These are phyloP conservation scores for Termitomyces eurrhizus DNA, from an alignment of 768 basidiomycete species.

Conservation along the genomic window DNA sequence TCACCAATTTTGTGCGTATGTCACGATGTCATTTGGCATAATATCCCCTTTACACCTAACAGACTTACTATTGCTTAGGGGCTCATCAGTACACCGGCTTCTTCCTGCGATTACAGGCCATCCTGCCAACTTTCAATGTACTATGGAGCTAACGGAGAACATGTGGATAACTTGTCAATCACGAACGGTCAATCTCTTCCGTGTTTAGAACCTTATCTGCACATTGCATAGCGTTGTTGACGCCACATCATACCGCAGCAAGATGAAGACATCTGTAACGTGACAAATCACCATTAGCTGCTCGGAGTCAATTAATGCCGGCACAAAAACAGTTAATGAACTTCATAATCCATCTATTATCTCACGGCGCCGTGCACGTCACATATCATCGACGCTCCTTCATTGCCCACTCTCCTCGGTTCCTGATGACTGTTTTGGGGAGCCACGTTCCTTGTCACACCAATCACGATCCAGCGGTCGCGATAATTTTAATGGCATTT, in stretches of 20 bases:
- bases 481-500: too few relatives aligned
- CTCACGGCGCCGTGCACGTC: not conserved
- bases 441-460: too few relatives aligned
- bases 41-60: not conserved
- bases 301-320: not conserved
- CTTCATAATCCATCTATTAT: not conserved
- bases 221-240: not conserved
- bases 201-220: not conserved
- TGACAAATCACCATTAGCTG: not conserved
- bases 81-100: not conserved
- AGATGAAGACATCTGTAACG: too few relatives aligned
- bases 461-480: too few relatives aligned
- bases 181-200: not conserved
- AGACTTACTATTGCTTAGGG: not conserved
- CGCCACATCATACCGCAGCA: not conserved
- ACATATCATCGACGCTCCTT: too few relatives aligned
- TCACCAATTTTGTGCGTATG: too few relatives aligned
- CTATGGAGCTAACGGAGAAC: not conserved
- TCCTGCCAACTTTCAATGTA: not conserved
- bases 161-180: not conserved
- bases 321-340: not conserved
- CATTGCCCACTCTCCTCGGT: too few relatives aligned
- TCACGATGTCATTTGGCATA: not conserved
- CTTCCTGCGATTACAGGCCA: not conserved
- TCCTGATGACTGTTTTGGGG: too few relatives aligned